phyloP scores from a whole-genome alignment of 2,329 filamentous ascomycete genomes.

The Ophiognomonia clavigignenti-juglandacearum region DNA sequence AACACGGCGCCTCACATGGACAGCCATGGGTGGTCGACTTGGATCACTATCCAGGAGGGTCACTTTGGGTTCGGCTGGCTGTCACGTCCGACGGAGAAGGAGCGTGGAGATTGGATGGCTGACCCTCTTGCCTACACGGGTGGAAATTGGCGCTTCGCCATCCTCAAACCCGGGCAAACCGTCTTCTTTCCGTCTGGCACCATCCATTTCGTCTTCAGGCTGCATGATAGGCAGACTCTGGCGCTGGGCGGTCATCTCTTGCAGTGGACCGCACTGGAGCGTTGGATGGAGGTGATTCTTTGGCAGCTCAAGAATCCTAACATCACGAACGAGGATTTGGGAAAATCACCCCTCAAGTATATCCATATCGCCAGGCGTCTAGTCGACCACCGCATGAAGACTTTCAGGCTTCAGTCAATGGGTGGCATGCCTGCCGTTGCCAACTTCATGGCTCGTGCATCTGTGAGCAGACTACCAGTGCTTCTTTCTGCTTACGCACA shows the following conservation, averaged over 20 bases:
- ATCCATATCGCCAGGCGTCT: conserved; percentile 13
- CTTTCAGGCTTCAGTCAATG: conserved; percentile 10
- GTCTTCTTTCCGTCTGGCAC: conserved; percentile 30
- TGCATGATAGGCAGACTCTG: conserved; percentile 23
- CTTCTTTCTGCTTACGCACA: background rate
- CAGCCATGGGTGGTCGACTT: conserved; percentile 28
- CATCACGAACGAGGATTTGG: conserved; percentile 27
- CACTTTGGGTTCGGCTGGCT: conserved; percentile 29
- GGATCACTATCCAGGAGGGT: conserved; percentile 29
- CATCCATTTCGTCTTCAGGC: conserved; percentile 30
- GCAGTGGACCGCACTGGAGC: conserved; percentile 28
- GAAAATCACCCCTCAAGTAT: conserved; percentile 13
- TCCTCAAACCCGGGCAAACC: conserved; percentile 29
- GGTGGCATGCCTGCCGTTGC: conserved; percentile 13
- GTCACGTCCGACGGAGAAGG: conserved; percentile 22
- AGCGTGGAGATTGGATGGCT: conserved; percentile 23
- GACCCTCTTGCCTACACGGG: conserved; percentile 21
- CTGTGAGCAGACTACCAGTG: background rate
- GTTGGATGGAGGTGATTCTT: conserved; percentile 25
- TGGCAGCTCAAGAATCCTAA: conserved; percentile 24
- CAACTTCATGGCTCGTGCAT: conserved; percentile 8
- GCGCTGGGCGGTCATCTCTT: conserved; percentile 29
- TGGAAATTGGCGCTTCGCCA: conserved; percentile 26
- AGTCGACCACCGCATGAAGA: conserved; percentile 12
- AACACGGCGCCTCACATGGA: conserved; percentile 30